Base-by-base conservation (phyloP, 805 yeast species). In the Starmerella apis region DNA sequence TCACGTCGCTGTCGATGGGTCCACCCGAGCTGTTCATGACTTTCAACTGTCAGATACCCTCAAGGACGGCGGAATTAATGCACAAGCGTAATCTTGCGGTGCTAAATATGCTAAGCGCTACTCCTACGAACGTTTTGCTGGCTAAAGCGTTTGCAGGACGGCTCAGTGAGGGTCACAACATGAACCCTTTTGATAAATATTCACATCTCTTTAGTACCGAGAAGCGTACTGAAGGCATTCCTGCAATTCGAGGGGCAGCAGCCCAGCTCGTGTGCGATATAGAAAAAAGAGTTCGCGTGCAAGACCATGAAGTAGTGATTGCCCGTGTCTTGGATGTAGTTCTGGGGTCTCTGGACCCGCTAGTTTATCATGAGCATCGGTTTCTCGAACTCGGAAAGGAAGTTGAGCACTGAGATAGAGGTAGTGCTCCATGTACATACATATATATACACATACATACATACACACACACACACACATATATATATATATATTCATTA, bases 301-400 rank as follows among this genome's bases (percentile, higher is more conserved):
- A 83, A 53, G 86, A 83, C 61, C 97, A 90, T 66, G 95, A 88
- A 62, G 78, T 90, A 3, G 86, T 96, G 92, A 78, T 87, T 4
- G 95, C 86, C 3, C 73, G 77, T 52, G 94, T 90, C 4, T 32
- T 43, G n/a, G 44, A 46, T 2, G 37, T 56, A 23, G 31, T 48
- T 47, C 4, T 39, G 22, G 28, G 43, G 25, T 41, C 35, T 4
- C 45, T 30, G 9, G n/a, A 16, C 10, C 56, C 58, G 13, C 19
- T 55, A 19, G 27, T 56, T 4, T 56, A 56, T 37, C 50, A 52
- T 11, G 48, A 48, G 36, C 59, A 49, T 31, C 39, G 36, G 18
- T 56, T 56, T 39, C 48, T 50, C 45, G 46, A n/a, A 5, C 24
- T 56, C 2, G 53, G 53, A n/a, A 33, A 45, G 13, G 42, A 25